phyloP scores from a whole-genome alignment of 179 eudicot species.

The Patellifolia procumbens region DNA sequence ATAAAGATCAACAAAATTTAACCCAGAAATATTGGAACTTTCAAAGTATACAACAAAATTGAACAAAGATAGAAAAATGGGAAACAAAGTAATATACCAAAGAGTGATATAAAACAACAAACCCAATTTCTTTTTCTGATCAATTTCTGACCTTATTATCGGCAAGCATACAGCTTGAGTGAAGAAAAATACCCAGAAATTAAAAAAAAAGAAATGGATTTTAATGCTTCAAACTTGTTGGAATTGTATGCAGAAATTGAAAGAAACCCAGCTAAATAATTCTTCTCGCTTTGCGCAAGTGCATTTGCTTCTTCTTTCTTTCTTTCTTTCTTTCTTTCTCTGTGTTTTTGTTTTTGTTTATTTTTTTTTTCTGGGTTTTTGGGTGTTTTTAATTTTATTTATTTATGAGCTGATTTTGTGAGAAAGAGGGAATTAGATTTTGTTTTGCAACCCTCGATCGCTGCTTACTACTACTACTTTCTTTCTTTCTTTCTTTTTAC shows the following conservation, averaged over 20 bases:
- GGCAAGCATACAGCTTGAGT: slow-evolving; percentile 18
- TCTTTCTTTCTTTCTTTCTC: slow-evolving; percentile 26
- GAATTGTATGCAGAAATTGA: slow-evolving; percentile 25
- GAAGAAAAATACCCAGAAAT: too few species aligned
- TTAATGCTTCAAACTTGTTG: not conserved
- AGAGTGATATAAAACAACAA: slow-evolving; percentile 10
- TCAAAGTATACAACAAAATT: slow-evolving; percentile 4
- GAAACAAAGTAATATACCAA: slow-evolving; percentile 19
- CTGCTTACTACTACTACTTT: slow-evolving; percentile 22
- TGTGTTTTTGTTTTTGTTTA: not conserved
- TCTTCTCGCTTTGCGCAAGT: slow-evolving; percentile 19
- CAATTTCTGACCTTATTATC: slow-evolving; percentile 37
- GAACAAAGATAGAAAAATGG: not conserved
- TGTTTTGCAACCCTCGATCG: slow-evolving; percentile 40
- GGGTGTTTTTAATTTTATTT: too few species aligned
- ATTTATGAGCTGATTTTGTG: slow-evolving; percentile 19
- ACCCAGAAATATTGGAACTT: slow-evolving; percentile 24
- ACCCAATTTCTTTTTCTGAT: slow-evolving; percentile 29
- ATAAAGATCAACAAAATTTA: slow-evolving; percentile 33
- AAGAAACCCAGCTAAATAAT: slow-evolving; percentile 21
- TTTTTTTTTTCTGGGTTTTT: slow-evolving; percentile 12
- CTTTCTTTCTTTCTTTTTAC: slow-evolving; percentile 6
- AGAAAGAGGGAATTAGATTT: slow-evolving; percentile 37
- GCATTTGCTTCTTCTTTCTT: slow-evolving; percentile 27
- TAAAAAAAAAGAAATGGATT: slow-evolving; percentile 14